Evolutionary conservation across 2,329 filamentous ascomycete species (phyloP), one percentile per base, ranked within the genome.

Genomic region (Aspergillus sp.): DNA sequence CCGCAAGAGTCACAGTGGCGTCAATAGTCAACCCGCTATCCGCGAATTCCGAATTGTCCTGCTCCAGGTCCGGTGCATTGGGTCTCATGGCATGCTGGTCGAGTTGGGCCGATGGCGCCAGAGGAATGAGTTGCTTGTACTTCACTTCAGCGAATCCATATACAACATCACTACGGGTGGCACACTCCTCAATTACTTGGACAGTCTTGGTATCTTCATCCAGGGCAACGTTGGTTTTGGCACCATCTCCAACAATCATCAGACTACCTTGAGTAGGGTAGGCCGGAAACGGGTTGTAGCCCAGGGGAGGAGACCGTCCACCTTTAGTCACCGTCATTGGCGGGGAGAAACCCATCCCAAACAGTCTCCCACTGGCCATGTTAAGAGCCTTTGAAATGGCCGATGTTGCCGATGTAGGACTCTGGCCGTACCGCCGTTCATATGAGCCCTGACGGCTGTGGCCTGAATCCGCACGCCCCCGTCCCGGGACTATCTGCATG

Each of bases 101-200:
- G 5, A 63, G 57, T 27, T 71, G 68, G 19, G 65, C 64, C 3
- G 87, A 91, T 1, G 91, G 93, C 1, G 88, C 83, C 41, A 93
- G 74, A 3, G 93, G 93, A 44, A 96, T 82, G n/a, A 98, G 79
- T 68, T 98, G 93, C 68, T 94, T 93, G 70, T 94, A 96, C 69
- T 98, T 98, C 63, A 98, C 91, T 70, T 98, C 91, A 5, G 93
- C 93, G 68, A 98, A 97, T 3, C 91, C 90, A 65, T 90, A 98
- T 2, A 98, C 90, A 41, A 96, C 93, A 66, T 98, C 90, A 63
- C 90, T 96, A 35, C 90, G 80, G 27, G 90, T 93, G 1, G 93
- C 93, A 54, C 88, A 85, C 59, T 97, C 90, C 66, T 98, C 91
- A 49, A 97, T 90, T 41, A 82, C 79, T 60, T 90, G 85, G 2